phyloP scores from a whole-genome alignment of 306 rosid species.

The Fragaria vesca region DNA sequence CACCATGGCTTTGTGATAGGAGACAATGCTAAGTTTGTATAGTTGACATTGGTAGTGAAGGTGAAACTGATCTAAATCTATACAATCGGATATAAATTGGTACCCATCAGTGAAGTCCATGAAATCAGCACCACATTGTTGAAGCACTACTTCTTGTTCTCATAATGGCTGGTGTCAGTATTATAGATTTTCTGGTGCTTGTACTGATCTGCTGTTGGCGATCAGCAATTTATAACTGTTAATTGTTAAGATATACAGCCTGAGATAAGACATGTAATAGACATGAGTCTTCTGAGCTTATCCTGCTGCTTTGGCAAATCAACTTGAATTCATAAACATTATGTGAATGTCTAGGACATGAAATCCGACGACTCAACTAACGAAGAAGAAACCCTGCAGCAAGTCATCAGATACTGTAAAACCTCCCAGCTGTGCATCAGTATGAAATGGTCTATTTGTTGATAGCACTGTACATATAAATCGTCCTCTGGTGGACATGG shows the following conservation, averaged over 20 bases:
- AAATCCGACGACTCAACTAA: neutral
- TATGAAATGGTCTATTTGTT: neutral
- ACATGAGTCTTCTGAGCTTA: neutral
- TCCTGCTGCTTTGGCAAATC: neutral
- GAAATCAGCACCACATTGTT: neutral
- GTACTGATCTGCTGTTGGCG: neutral
- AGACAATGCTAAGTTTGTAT: neutral
- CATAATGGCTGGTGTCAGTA: neutral
- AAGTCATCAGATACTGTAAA: neutral
- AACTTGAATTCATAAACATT: neutral
- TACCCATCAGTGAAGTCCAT: neutral
- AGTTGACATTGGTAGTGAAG: slow-evolving; percentile 4
- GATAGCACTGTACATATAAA: neutral
- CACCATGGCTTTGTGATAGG: slow-evolving; percentile 5
- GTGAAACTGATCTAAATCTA: neutral
- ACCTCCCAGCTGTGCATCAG: neutral
- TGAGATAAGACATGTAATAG: neutral
- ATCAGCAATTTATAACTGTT: neutral
- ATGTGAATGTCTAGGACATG: neutral
- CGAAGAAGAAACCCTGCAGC: neutral
- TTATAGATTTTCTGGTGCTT: neutral
- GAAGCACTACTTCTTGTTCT: neutral
- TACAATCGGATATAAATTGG: neutral
- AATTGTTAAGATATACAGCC: neutral
- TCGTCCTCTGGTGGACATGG: neutral